Evolutionary conservation across 106 monocot species (phyloP), one percentile per base, ranked within the genome.

Genomic region (Dioscorea dumetorum): DNA sequence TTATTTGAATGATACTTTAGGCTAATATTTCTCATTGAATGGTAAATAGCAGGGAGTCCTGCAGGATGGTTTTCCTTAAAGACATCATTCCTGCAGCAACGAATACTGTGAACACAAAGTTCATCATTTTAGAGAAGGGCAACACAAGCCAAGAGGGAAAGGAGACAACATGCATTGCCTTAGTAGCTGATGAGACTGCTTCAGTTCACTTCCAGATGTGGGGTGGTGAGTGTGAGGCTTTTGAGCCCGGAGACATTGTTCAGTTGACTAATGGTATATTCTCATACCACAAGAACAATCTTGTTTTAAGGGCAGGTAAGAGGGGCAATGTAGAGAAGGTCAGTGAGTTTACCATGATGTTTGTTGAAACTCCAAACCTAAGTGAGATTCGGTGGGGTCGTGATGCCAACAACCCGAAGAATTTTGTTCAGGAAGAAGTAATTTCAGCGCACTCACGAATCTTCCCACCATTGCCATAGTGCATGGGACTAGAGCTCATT

Each of bases 311-410:
- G 51, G 92, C 87, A 5, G 97, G 97, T 15, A 89, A 80, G 70
- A 84, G 62, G 57, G 97, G 97, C 49, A 77, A 33, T 14, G 76
- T 76, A 2, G 82, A 79, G 71, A 99, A 92, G 77, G 74, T 87
- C 8, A 89, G 97, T 9, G 89, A 92, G 67, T 99, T 99, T 68
- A 81, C 84, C 21, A 92, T 92, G 97, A 8, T 75, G 12, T 92
- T 99, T 69, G 97, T 89, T 3, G 97, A 97, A 83, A 70, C 79
- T 3, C 97, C 92, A 18, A 92, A 97, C 64, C 84, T 97, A 86
- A 97, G 91, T 9, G 92, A 92, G 78, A 74, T 87, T 51, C 70
- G 61, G 18, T 93, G 85, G 81, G 62, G 4, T 4, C 70, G 66
- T 22, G 83, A 86, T 62, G 78, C 78, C 21, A 64, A 33, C 24